These are phyloP conservation scores for Stentor coeruleus DNA, from an alignment of 73 alveolate genomes.

Conservation along the genomic window DNA sequence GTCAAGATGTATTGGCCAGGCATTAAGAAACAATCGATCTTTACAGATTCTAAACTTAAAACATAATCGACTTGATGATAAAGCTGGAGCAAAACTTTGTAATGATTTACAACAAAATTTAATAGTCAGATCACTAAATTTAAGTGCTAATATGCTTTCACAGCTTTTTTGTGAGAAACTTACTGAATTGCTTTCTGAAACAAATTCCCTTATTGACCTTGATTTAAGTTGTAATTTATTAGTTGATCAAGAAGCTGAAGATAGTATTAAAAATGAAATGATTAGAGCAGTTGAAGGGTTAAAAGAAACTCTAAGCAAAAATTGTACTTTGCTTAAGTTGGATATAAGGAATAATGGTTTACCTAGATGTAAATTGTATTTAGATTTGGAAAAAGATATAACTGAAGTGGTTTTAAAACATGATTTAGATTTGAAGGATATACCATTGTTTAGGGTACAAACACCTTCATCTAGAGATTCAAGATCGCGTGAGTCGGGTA, in stretches of 20 bases:
- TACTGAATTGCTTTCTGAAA: conserved; percentile 36
- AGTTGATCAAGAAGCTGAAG: conserved; percentile 44
- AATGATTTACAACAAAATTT: conserved; percentile 55
- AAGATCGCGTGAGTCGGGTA: too few species aligned
- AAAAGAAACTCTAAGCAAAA: background rate
- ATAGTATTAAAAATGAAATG: conserved; percentile 47
- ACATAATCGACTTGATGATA: conserved; percentile 75
- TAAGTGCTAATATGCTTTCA: conserved; percentile 60
- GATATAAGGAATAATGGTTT: conserved; percentile 63
- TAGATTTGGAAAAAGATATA: conserved; percentile 45
- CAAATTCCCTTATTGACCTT: conserved; percentile 37
- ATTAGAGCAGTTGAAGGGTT: conserved; percentile 40
- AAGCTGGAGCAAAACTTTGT: conserved; percentile 74
- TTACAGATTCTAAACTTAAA: conserved; percentile 52
- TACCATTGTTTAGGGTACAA: conserved; percentile 38
- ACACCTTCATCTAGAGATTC: conserved; percentile 1
- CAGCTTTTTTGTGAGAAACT: conserved; percentile 39
- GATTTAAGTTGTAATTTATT: conserved; percentile 45
- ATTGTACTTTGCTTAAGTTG: conserved; percentile 31
- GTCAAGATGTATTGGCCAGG: conserved; percentile 71
- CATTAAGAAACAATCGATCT: conserved; percentile 62
- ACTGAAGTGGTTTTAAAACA: conserved; percentile 61
- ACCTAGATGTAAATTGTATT: conserved; percentile 20
- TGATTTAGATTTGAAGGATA: conserved; percentile 41
- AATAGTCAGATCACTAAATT: conserved; percentile 46